A percentile compares a stretch with the other conserved stretches of the same genome.
Conservation (phyloP, 306 rosid species). For the Cucumis sativus region DNA sequence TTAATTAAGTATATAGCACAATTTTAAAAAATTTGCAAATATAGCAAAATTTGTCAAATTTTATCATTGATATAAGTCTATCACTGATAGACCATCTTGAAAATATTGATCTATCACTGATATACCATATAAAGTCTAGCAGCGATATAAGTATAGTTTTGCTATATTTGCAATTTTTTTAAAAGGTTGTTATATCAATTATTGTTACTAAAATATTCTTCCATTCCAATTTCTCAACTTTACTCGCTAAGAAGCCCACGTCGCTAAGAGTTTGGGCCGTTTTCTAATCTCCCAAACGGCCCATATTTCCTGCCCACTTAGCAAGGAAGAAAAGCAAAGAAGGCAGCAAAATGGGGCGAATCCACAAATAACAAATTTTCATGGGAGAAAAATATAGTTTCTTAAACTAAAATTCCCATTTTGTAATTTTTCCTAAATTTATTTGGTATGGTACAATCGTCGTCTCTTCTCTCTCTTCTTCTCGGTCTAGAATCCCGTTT, state of each 20-base stretch:
- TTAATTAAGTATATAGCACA: too few species aligned
- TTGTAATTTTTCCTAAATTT: background rate
- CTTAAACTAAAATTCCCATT: background rate
- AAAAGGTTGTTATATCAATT: too few species aligned
- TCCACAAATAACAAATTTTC: background rate
- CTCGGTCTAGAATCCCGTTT: slow-evolving; percentile 9
- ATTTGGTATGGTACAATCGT: slow-evolving; percentile 11
- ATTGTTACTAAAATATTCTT: too few species aligned
- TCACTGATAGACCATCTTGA: too few species aligned
- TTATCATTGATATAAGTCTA: too few species aligned
- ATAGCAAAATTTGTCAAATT: too few species aligned
- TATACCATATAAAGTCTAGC: too few species aligned
- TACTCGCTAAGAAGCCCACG: background rate
- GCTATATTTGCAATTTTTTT: too few species aligned
- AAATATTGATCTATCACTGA: too few species aligned
- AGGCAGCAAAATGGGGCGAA: background rate
- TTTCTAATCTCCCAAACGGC: background rate
- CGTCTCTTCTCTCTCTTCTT: slow-evolving; percentile 8
- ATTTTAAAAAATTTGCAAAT: too few species aligned
- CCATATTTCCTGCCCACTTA: background rate
- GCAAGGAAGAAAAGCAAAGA: background rate
- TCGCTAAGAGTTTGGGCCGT: background rate
- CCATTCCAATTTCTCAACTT: too few species aligned
- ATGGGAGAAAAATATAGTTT: background rate
- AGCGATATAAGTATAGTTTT: too few species aligned